phyloP scores from a whole-genome alignment of 2,329 filamentous ascomycete species.

The Lecanoromycetidae sp. region DNA sequence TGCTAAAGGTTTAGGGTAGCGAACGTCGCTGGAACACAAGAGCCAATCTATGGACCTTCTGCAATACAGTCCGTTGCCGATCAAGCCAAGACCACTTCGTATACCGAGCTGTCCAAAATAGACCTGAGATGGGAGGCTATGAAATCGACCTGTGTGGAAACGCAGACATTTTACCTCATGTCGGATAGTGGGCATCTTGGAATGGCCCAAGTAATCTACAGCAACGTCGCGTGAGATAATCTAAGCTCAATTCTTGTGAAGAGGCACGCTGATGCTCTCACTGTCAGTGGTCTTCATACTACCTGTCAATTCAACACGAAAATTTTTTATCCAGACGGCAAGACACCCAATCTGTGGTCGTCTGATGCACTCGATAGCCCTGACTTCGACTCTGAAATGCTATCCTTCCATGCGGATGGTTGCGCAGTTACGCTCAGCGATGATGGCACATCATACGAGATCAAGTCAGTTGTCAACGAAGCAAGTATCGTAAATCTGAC shows the following conservation, averaged over 20 bases:
- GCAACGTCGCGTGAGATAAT: slow-evolving; percentile 71
- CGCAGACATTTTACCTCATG: slow-evolving; percentile 84
- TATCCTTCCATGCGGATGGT: slow-evolving; percentile 74
- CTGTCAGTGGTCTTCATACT: slow-evolving; percentile 64
- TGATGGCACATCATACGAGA: slow-evolving; percentile 67
- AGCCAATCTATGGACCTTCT: slow-evolving; percentile 84
- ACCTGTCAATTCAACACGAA: slow-evolving; percentile 93
- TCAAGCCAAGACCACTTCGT: slow-evolving; percentile 65
- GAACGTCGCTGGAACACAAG: slow-evolving; percentile 85
- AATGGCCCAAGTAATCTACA: slow-evolving; percentile 89
- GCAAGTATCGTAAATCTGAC: slow-evolving; percentile 75
- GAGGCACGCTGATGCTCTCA: slow-evolving; percentile 12
- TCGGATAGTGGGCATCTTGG: slow-evolving; percentile 64
- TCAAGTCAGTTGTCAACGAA: slow-evolving; percentile 81
- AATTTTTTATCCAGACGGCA: slow-evolving; percentile 65
- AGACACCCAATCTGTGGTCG: slow-evolving; percentile 69
- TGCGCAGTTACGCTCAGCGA: slow-evolving; percentile 75
- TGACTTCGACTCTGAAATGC: slow-evolving; percentile 73
- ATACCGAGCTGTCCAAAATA: slow-evolving; percentile 64
- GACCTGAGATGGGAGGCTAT: slow-evolving; percentile 73
- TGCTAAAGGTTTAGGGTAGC: slow-evolving; percentile 37
- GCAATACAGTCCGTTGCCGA: slow-evolving; percentile 77
- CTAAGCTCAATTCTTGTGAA: slow-evolving; percentile 7
- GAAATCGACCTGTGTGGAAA: slow-evolving; percentile 84
- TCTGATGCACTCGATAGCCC: slow-evolving; percentile 66